Evolutionary conservation across 352 stramenopile genomes (phyloP).

Genomic region (Pythium utonaiense): DNA sequence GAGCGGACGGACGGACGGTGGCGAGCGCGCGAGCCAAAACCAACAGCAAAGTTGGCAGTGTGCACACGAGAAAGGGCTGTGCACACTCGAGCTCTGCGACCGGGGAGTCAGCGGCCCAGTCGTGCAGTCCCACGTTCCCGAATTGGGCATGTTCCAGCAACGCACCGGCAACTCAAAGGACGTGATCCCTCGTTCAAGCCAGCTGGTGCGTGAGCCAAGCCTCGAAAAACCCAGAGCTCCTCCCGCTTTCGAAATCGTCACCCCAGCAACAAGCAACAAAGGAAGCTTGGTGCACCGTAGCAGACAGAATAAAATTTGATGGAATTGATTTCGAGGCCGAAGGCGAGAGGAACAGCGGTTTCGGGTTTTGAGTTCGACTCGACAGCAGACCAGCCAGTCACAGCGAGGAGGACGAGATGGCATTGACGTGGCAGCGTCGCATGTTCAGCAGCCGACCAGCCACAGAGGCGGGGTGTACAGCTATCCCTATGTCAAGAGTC

Average conservation of each 20-base stretch:
- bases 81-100: neutral
- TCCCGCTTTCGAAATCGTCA: conserved; percentile 18
- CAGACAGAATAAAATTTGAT: conserved; percentile 16
- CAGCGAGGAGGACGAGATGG: conserved; percentile 2
- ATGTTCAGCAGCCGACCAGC: neutral
- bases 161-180: conserved; percentile 8
- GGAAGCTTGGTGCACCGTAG: neutral
- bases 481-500: neutral
- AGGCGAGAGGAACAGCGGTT: neutral
- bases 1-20: conserved; percentile 16
- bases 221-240: conserved; percentile 3
- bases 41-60: neutral
- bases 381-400: conserved; percentile 2
- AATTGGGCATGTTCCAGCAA: conserved; percentile 3
- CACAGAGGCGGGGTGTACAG: neutral
- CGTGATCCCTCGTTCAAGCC: conserved; percentile 6
- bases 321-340: conserved; percentile 2
- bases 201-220: neutral
- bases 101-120: conserved; percentile 8
- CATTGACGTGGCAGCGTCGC: conserved; percentile 15
- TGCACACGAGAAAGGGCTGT: conserved; percentile 16
- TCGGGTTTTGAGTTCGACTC: neutral
- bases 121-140: conserved; percentile 4
- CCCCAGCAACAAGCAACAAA: neutral
- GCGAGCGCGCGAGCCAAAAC: neutral